Evolutionary conservation across 768 basidiomycete species (phyloP).

Genomic region (Macrolepiota albuminosa): DNA sequence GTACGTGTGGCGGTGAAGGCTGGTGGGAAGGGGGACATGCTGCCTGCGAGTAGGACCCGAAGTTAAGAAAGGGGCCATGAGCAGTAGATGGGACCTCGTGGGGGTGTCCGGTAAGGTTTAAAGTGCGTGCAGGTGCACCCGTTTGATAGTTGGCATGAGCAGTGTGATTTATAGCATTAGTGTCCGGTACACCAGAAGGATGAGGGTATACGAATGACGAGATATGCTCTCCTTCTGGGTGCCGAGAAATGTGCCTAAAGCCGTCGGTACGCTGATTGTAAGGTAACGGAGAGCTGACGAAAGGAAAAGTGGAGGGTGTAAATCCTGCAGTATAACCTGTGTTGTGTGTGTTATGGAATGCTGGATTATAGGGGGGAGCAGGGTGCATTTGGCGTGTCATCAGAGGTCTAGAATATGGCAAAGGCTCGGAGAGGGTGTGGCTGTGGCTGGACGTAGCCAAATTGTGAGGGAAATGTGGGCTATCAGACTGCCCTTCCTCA

Average conservation of each 20-base stretch:
- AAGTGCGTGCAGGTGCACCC: conserved; percentile 26
- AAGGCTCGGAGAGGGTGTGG: conserved; percentile 20
- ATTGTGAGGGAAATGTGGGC: conserved; percentile 20
- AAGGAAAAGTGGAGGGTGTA: conserved; percentile 21
- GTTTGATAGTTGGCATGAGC: conserved; percentile 32
- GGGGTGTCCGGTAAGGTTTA: conserved; percentile 31
- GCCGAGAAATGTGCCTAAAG: conserved; percentile 40
- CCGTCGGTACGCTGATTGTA: conserved; percentile 27
- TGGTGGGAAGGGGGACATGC: conserved; percentile 23
- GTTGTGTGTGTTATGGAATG: conserved; percentile 16
- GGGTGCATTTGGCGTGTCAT: conserved; percentile 15
- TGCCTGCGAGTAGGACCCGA: conserved; percentile 24
- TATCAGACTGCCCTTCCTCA: conserved; percentile 19
- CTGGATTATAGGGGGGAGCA: conserved; percentile 9
- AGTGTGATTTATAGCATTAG: conserved; percentile 26
- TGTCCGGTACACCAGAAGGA: conserved; percentile 14
- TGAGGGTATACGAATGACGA: conserved; percentile 30
- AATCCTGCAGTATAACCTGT: conserved; percentile 15
- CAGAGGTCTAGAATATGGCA: conserved; percentile 11
- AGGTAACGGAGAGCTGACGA: conserved; percentile 20
- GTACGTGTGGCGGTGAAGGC: conserved; percentile 19
- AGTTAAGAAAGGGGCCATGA: conserved; percentile 18
- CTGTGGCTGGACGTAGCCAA: conserved; percentile 18
- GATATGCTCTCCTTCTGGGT: conserved; percentile 28
- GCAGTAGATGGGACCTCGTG: conserved; percentile 25